Evolutionary conservation across 148 eudicot genomes (phyloP).

Genomic region (Chenopodium quinoa): DNA sequence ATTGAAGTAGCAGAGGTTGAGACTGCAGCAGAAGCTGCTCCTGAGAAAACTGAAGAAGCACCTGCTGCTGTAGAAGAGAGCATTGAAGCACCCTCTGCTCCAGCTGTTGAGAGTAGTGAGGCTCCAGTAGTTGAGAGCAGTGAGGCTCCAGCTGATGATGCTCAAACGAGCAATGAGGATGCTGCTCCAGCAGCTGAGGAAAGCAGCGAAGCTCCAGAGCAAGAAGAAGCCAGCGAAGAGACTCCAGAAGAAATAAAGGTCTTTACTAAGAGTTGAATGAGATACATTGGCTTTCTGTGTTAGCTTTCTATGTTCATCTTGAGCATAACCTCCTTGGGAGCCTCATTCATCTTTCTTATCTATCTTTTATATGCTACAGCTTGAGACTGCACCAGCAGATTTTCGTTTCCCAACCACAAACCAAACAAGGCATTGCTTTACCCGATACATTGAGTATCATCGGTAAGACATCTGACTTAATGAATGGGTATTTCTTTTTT

Average conservation of each 20-base stretch:
- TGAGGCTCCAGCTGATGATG: conserved; percentile 27
- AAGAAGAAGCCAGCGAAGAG: conserved; percentile 49
- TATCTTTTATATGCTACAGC: conserved; percentile 35
- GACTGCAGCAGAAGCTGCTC: conserved; percentile 40
- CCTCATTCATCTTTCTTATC: conserved; percentile 11
- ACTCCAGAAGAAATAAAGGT: conserved; percentile 76
- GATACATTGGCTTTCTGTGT: not conserved
- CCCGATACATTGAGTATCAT: conserved; percentile 88
- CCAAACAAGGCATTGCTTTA: conserved; percentile 93
- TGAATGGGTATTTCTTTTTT: not conserved
- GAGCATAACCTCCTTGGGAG: not conserved
- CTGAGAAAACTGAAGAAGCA: conserved; percentile 46
- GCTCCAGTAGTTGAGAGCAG: conserved; percentile 21
- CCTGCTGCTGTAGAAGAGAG: conserved; percentile 40
- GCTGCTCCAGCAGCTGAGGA: conserved; percentile 41
- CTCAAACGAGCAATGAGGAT: conserved; percentile 19
- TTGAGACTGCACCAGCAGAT: conserved; percentile 96
- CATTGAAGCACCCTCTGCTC: conserved; percentile 30
- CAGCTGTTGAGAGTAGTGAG: conserved; percentile 45
- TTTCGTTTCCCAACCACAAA: conserved; percentile 96
- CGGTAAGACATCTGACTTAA: conserved; percentile 43
- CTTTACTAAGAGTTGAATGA: not conserved
- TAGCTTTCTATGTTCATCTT: conserved; percentile 10
- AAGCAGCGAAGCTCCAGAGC: conserved; percentile 46
- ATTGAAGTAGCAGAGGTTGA: conserved; percentile 49